Percentiles rank a stretch among this genome's conserved stretches.
phyloP scores from a whole-genome alignment of 116 monocot species.

The Trichopus zeylanicus region DNA sequence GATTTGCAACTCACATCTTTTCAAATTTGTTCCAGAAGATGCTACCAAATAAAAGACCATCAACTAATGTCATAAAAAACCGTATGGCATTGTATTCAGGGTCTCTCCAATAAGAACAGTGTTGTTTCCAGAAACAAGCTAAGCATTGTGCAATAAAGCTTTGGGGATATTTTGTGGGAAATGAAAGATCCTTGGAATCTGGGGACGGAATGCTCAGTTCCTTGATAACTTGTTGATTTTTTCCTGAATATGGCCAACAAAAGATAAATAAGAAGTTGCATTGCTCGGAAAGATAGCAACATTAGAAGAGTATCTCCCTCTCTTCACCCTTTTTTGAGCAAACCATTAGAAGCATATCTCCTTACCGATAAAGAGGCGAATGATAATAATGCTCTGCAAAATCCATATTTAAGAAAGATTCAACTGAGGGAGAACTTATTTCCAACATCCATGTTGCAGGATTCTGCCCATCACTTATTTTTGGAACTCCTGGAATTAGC shows the following conservation, averaged over 20 bases:
- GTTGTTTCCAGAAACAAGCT: conserved; percentile 87
- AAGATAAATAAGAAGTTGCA: background rate
- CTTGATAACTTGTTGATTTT: conserved; percentile 60
- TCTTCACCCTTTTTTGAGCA: background rate
- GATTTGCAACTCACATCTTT: conserved; percentile 45
- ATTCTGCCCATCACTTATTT: conserved; percentile 62
- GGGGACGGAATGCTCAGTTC: conserved; percentile 37
- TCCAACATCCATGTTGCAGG: conserved; percentile 98
- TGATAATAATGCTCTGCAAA: conserved; percentile 64
- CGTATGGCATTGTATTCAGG: conserved; percentile 68
- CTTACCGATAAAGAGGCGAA: conserved; percentile 69
- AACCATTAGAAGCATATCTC: background rate
- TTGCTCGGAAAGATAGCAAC: background rate
- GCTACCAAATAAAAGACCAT: conserved; percentile 64
- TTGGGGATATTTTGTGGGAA: conserved; percentile 53
- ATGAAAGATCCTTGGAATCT: conserved; percentile 59
- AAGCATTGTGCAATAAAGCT: conserved; percentile 47
- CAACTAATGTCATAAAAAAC: conserved; percentile 41
- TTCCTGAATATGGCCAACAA: conserved; percentile 27
- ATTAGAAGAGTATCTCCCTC: background rate
- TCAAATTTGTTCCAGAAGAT: conserved; percentile 65
- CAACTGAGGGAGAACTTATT: conserved; percentile 42
- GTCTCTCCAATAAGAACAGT: conserved; percentile 91
- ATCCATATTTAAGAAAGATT: conserved; percentile 43
- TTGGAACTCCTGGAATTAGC: conserved; percentile 60